Evolutionary conservation across 2,329 filamentous ascomycete species (phyloP).

Genomic region (Aphanocladium album): DNA sequence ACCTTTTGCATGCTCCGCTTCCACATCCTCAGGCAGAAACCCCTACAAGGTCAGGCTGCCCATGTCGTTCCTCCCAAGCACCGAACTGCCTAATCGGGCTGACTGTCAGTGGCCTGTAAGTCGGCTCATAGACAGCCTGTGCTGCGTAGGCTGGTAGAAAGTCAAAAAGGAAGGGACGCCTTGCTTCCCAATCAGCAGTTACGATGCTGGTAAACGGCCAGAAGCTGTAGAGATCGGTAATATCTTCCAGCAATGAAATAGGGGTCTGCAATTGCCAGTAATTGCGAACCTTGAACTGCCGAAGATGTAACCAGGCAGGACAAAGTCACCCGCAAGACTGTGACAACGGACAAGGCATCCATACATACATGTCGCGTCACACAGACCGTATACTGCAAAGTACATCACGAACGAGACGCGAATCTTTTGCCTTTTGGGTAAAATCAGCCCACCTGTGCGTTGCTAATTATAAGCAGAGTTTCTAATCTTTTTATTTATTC

Average conservation of each 20-base stretch:
- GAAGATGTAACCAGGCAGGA: not conserved
- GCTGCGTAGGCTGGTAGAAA: no score
- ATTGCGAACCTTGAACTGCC: constrained; percentile 1
- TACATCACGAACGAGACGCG: not conserved
- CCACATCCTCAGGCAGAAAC: not conserved
- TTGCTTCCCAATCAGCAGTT: no score
- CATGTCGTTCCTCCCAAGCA: not conserved
- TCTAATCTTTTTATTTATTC: not conserved
- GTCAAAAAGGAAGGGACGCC: no score
- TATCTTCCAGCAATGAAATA: not conserved
- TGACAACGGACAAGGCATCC: constrained; percentile 3
- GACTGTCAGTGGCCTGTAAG: not conserved
- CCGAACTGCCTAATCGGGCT: constrained; percentile 2
- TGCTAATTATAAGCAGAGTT: not conserved
- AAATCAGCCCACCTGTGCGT: not conserved
- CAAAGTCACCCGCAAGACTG: not conserved
- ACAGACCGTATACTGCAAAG: not conserved
- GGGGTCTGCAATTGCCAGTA: not conserved
- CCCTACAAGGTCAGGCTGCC: no score
- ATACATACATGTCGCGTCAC: constrained; percentile 9
- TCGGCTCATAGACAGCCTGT: not conserved
- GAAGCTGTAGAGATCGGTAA: not conserved
- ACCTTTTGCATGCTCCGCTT: no score
- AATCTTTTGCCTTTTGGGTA: not conserved
- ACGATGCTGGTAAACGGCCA: no score